These are phyloP conservation scores for Lumnitzera racemosa DNA, from an alignment of 345 rosid species.

Conservation along the genomic window DNA sequence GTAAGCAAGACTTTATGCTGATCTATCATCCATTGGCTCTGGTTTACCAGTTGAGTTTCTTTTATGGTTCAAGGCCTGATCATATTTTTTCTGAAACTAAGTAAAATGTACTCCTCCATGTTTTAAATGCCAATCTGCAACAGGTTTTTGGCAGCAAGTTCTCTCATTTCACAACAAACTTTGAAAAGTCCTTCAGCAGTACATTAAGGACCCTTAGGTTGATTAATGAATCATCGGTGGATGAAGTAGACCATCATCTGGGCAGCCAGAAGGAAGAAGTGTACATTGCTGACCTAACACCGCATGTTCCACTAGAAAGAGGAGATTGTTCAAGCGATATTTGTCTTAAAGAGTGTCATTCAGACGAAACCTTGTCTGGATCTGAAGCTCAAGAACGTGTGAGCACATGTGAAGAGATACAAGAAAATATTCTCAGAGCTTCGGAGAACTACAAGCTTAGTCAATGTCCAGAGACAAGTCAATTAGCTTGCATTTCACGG, in stretches of 20 bases:
- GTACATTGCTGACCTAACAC: constrained; percentile 16
- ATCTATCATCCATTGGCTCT: constrained; percentile 28
- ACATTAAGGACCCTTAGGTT: constrained; percentile 73
- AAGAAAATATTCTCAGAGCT: constrained; percentile 17
- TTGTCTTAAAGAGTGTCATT: constrained; percentile 17
- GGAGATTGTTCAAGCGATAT: constrained; percentile 12
- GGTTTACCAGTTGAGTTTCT: constrained; percentile 29
- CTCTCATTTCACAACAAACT: constrained; percentile 52
- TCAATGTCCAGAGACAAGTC: constrained; percentile 24
- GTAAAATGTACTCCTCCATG: constrained; percentile 11
- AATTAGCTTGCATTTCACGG: constrained; percentile 25
- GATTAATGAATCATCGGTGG: constrained; percentile 44
- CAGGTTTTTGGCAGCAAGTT: constrained; percentile 80
- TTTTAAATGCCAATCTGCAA: constrained; percentile 16
- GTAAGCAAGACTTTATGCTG: constrained; percentile 52
- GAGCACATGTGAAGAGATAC: constrained; percentile 26
- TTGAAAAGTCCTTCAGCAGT: constrained; percentile 79
- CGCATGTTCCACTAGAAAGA: neutral
- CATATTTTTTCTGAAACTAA: constrained; percentile 11
- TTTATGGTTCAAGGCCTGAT: constrained; percentile 1
- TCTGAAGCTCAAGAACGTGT: constrained; percentile 16
- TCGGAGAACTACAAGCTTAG: constrained; percentile 31
- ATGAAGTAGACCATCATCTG: constrained; percentile 11
- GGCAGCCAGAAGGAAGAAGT: constrained; percentile 15
- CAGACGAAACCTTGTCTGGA: constrained; percentile 22